These are phyloP conservation scores for Fusarium sp. DNA, from an alignment of 2,329 filamentous ascomycete genomes.

Conservation along the genomic window DNA sequence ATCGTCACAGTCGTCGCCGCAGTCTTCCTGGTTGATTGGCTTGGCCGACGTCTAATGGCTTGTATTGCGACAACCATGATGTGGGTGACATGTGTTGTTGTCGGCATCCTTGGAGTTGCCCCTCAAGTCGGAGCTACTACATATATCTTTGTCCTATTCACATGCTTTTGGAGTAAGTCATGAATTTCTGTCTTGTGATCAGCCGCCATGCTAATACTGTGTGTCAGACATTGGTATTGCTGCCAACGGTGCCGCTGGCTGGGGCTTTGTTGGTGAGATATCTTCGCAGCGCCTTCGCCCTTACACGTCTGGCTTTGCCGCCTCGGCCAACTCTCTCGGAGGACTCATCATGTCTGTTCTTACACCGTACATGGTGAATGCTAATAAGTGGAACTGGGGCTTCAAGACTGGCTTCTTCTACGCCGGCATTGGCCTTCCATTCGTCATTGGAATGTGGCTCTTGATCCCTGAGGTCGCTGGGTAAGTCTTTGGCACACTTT, in stretches of 20 bases:
- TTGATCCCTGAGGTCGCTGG: not conserved
- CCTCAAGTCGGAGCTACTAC: not conserved
- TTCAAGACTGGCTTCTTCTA: slow-evolving; percentile 3
- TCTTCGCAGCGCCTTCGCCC: not conserved
- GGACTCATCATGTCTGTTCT: not conserved
- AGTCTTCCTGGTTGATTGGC: not conserved
- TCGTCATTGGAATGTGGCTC: not conserved
- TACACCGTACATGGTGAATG: not conserved
- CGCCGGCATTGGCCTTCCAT: not conserved
- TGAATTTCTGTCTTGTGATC: not conserved
- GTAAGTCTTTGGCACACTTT: not conserved
- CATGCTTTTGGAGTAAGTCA: not conserved
- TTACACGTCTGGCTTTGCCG: not conserved
- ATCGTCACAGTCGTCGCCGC: not conserved
- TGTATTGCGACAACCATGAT: not conserved
- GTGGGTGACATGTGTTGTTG: not conserved
- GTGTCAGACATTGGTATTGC: not conserved
- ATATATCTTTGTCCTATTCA: not conserved
- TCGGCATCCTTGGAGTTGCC: not conserved
- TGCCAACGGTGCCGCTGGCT: not conserved
- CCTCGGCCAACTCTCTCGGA: not conserved
- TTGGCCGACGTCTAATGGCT: not conserved
- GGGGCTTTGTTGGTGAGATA: not conserved
- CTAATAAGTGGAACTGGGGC: not conserved
- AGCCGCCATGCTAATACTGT: not conserved